phyloP scores from a whole-genome alignment of 768 basidiomycete species.

The Hypholoma fasciculare region DNA sequence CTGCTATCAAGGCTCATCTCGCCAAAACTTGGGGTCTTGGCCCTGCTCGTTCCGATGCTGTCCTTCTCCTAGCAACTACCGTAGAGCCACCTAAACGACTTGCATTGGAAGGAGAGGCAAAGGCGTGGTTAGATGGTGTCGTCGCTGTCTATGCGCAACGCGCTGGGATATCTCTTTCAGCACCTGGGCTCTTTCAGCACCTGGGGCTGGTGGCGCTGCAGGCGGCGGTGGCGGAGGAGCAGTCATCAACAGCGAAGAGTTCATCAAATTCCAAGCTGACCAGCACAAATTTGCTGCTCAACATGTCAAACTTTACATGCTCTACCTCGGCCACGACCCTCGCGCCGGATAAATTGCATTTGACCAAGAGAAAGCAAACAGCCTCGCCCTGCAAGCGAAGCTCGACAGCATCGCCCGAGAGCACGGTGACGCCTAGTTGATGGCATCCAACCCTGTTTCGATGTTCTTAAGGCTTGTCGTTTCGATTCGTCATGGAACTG shows the following conservation, averaged over 20 bases:
- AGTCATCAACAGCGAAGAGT: constrained; percentile 96
- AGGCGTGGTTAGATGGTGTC: constrained; percentile 88
- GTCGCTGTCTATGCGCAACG: constrained; percentile 86
- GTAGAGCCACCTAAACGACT: constrained; percentile 95
- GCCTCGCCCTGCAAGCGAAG: constrained; percentile 72
- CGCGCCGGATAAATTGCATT: constrained; percentile 89
- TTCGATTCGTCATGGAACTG: constrained; percentile 99
- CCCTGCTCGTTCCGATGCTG: constrained; percentile 82
- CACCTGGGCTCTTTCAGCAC: too few species aligned
- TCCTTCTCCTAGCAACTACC: constrained; percentile 87
- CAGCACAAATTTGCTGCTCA: constrained; percentile 91
- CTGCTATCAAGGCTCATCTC: constrained; percentile 86
- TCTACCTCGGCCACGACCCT: constrained; percentile 92
- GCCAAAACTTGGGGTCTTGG: constrained; percentile 97
- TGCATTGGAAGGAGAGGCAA: constrained; percentile 87
- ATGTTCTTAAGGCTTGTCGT: constrained; percentile 93
- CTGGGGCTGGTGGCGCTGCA: constrained; percentile 58
- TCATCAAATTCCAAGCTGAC: constrained; percentile 93
- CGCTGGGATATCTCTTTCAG: constrained; percentile 80
- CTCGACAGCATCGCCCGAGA: constrained; percentile 88
- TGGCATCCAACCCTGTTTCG: constrained; percentile 93
- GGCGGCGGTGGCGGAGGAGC: constrained; percentile 74
- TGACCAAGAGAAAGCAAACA: constrained; percentile 82
- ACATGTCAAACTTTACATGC: constrained; percentile 95
- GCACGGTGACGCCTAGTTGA: constrained; percentile 94